Base-by-base conservation (phyloP, 106 monocot genomes). In the Alisma plantagoaquatica region DNA sequence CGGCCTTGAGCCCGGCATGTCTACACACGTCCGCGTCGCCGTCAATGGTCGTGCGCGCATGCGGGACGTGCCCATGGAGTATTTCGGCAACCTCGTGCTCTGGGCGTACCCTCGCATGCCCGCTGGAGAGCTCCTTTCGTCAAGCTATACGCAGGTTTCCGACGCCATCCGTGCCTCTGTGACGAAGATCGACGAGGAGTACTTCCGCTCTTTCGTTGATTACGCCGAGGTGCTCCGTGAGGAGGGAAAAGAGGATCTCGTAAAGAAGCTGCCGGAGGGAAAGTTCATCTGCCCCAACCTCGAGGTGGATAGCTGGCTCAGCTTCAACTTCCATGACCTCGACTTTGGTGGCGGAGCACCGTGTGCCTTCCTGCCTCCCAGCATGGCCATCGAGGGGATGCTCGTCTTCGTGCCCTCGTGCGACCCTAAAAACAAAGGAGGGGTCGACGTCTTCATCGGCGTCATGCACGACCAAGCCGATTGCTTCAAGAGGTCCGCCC, bases 51-150 rank as follows among this genome's bases (percentile, higher is more conserved):
- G 63, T 7, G 10, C 19, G 31, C 4, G 58, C 22, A 18, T 59
- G 58, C 46, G 12, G 2, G 2, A 0, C 1, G 59, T 73, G 15
- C 60, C 60, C 10, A 41, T 46, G 26, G 56, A 56, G 26, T 73
- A 73, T 30, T 66, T 73, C 59, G 66, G 66, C 10, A 73, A 73
- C 60, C 11, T 73, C 18, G 73, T 73, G 27, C 51, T 73, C 3
- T 73, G 73, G 73, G 73, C 73, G 2, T 60, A 50, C 29, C 66
- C 66, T 0, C 2, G 28, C 1, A 19, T 51, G 16, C 44, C 0
- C 5, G 65, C 42, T 19, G 27, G 24, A 33, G 60, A 65, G 42
- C 49, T 73, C 2, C 11, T 60, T 0, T 4, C 4, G 11, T 4
- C 18, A 22, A 45, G 58, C 11, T 27, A 60, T 35, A 10, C 25